A percentile compares a stretch with the other conserved stretches of the same genome.
Evolutionary conservation across 2,329 filamentous ascomycete species (phyloP).

Genomic region (Madurella fahalii): DNA sequence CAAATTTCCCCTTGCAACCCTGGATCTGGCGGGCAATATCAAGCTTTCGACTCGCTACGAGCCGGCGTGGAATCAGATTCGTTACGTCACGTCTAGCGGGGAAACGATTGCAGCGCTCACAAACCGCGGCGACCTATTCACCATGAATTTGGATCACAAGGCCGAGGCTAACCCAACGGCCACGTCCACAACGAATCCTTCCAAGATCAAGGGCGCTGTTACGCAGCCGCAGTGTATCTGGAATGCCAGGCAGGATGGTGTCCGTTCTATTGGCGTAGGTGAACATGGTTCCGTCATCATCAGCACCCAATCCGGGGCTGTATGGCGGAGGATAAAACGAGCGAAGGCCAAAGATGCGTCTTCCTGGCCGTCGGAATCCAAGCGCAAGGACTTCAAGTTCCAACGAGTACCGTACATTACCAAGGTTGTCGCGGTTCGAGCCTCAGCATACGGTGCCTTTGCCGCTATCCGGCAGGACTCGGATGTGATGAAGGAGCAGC

Average conservation of each 20-base stretch:
- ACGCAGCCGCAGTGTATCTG: slow-evolving; percentile 78
- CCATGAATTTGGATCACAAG: slow-evolving; percentile 69
- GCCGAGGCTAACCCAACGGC: slow-evolving; percentile 55
- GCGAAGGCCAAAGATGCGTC: slow-evolving; percentile 70
- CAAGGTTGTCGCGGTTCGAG: slow-evolving; percentile 76
- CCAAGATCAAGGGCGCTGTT: slow-evolving; percentile 80
- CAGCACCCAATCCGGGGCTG: slow-evolving; percentile 85
- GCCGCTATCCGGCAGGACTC: slow-evolving; percentile 81
- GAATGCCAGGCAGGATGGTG: slow-evolving; percentile 83
- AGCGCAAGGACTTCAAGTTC: slow-evolving; percentile 90
- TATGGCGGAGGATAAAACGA: slow-evolving; percentile 84
- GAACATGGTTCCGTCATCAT: slow-evolving; percentile 94
- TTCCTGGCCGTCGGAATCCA: slow-evolving; percentile 48
- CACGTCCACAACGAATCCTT: slow-evolving; percentile 84
- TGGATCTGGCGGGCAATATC: slow-evolving; percentile 64
- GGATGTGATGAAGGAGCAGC: slow-evolving; percentile 69
- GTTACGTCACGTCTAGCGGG: slow-evolving; percentile 75
- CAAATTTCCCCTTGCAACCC: slow-evolving; percentile 70
- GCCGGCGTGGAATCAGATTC: slow-evolving; percentile 61
- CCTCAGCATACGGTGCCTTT: slow-evolving; percentile 86
- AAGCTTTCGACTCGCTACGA: slow-evolving; percentile 65
- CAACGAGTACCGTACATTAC: slow-evolving; percentile 85
- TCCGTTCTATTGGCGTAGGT: slow-evolving; percentile 79
- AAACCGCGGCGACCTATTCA: slow-evolving; percentile 80
- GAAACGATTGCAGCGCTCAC: slow-evolving; percentile 90